Conservation (phyloP, 345 rosid species). For the Hibiscus tridactylites region DNA sequence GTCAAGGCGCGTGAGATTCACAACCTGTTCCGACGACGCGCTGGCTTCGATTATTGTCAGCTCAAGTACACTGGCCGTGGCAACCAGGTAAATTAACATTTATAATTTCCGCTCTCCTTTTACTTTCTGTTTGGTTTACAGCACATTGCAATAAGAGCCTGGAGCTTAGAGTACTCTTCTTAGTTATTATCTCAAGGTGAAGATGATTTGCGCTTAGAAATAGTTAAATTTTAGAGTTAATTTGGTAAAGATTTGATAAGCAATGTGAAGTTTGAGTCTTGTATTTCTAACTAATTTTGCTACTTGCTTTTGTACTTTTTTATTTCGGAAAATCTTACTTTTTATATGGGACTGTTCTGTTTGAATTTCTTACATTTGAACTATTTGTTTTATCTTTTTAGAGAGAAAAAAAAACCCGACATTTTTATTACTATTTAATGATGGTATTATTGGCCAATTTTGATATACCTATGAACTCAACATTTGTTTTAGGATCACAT, state of each 20-base stretch:
- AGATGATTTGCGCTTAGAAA: background rate
- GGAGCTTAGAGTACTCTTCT: background rate
- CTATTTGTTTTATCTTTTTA: background rate
- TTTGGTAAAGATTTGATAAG: background rate
- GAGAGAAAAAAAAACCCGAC: background rate
- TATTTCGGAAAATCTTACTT: background rate
- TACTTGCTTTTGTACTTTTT: background rate
- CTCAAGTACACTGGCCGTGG: conserved; percentile 94
- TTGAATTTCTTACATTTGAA: background rate
- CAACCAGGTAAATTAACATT: conserved; percentile 46
- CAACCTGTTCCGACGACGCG: conserved; percentile 75
- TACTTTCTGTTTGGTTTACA: conserved; percentile 9
- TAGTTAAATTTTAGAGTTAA: background rate
- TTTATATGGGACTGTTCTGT: background rate
- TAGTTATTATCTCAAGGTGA: too few species aligned
- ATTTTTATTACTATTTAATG: background rate
- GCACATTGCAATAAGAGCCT: background rate
- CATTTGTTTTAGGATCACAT: background rate
- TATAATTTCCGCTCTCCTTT: background rate
- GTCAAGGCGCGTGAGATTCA: conserved; percentile 87
- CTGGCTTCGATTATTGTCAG: conserved; percentile 73
- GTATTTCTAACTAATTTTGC: background rate
- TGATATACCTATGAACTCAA: background rate
- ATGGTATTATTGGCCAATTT: background rate
- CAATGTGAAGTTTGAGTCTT: background rate